Evolutionary conservation across 164 flowering plant genomes (phyloP).

Genomic region (Umbilicus rupestris): DNA sequence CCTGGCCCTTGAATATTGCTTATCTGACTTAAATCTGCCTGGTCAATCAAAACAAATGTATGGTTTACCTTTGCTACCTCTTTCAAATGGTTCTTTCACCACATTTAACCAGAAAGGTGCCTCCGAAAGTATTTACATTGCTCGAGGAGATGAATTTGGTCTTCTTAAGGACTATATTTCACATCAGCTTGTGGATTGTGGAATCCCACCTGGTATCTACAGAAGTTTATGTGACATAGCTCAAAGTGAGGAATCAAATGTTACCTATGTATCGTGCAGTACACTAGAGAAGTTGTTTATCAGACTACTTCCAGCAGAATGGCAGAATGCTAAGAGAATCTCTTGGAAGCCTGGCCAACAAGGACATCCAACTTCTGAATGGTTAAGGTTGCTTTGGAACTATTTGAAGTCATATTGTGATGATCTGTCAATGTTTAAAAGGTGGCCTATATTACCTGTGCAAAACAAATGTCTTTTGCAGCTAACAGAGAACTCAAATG

Average conservation of each 20-base stretch:
- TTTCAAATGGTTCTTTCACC: slow-evolving; percentile 70
- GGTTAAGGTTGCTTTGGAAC: slow-evolving; percentile 69
- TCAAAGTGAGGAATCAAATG: slow-evolving; percentile 45
- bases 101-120: slow-evolving; percentile 48
- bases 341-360: slow-evolving; percentile 67
- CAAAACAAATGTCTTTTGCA: slow-evolving; percentile 48
- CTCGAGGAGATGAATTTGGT: slow-evolving; percentile 57
- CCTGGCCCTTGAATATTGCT: slow-evolving; percentile 76
- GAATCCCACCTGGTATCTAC: slow-evolving; percentile 53
- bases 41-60: slow-evolving; percentile 31
- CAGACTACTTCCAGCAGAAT: slow-evolving; percentile 65
- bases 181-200: slow-evolving; percentile 53
- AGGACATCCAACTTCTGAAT: slow-evolving; percentile 76
- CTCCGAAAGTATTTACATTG: slow-evolving; percentile 64
- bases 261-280: slow-evolving; percentile 54
- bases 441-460: slow-evolving; percentile 90
- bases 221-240: slow-evolving; percentile 55
- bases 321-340: slow-evolving; percentile 65
- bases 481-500: slow-evolving; percentile 62
- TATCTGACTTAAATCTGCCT: slow-evolving; percentile 50
- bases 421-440: slow-evolving; percentile 63
- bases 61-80: slow-evolving; percentile 83
- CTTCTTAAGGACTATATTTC: slow-evolving; percentile 76
- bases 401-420: slow-evolving; percentile 67
- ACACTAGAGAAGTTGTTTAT: slow-evolving; percentile 63